Evolutionary conservation across 2,329 filamentous ascomycete species (phyloP), one percentile per base, ranked within the genome.

Genomic region (Dactylellina haptotyla): DNA sequence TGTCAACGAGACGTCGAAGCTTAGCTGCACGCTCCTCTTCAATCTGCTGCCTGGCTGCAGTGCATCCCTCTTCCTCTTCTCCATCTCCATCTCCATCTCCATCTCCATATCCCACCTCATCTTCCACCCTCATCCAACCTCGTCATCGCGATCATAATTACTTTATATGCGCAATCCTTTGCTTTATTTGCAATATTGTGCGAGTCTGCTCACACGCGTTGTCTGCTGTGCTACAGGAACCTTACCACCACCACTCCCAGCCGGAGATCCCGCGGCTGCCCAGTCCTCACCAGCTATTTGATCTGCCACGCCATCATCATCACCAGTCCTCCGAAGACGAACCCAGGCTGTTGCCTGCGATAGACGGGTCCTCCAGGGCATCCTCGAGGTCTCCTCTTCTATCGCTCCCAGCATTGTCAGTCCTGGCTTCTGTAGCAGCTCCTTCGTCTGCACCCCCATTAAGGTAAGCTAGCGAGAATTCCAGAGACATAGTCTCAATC

Each of bases 341-440:
- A 37, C 66, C 43, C 59, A 72, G 66, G 59, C 66, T 72, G 34
- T 63, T 72, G 66, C 66, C 66, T 64, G 66, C 66, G 58, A 72
- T 72, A 72, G 66, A 72, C 66, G 66, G 66, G 58, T 72, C 66
- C 67, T 78, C 77, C 23, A 76, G 76, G 58, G 64, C 75, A 30
- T 76, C 76, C 48, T 77, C 77, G 62, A 76, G 75, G 67, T 77
- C 76, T 45, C 77, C 77, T 48, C 75, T 78, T 62, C 77, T 76
- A 65, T 78, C 77, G 53, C 77, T 78, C 50, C 66, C 66, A 32
- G 66, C 66, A 30, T 50, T 71, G 71, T 69, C 73, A 67, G 74
- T 76, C 69, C 76, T 78, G 77, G 77, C 77, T 71, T 77, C 76
- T 69, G 77, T 78, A 45, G 76, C 77, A 63, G 73, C 75, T 70